Percentiles rank a stretch among this genome's conserved stretches.
Evolutionary conservation across 306 rosid species (phyloP).

Genomic region (Rosa persica): DNA sequence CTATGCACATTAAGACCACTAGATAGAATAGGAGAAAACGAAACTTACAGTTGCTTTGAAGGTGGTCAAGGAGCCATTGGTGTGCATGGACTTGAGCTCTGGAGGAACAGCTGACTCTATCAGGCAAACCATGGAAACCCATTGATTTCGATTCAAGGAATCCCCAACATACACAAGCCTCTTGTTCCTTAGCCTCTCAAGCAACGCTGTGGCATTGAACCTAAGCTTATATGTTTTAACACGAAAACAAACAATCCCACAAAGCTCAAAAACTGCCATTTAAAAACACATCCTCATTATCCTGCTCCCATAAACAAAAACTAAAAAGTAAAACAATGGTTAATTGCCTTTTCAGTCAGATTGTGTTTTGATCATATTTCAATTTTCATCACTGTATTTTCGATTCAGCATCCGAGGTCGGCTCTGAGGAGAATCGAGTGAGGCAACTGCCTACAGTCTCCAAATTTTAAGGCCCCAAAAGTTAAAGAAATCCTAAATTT

Average conservation of each 20-base stretch:
- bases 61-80: constrained; percentile 63
- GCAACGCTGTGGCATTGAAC: constrained; percentile 83
- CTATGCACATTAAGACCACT: neutral
- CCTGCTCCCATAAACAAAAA: neutral
- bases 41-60: constrained; percentile 68
- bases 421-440: too few relatives aligned
- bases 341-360: neutral
- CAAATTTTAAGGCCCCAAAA: too few relatives aligned
- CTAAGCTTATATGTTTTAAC: constrained; percentile 47
- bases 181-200: constrained; percentile 75
- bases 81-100: constrained; percentile 54
- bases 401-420: too few relatives aligned
- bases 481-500: too few relatives aligned
- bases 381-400: neutral
- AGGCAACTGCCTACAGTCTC: too few relatives aligned
- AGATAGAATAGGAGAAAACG: neutral
- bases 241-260: constrained; percentile 57
- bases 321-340: neutral
- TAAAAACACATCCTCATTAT: neutral
- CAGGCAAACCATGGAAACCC: constrained; percentile 94
- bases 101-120: constrained; percentile 45
- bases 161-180: constrained; percentile 87
- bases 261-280: constrained; percentile 44
- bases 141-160: constrained; percentile 86
- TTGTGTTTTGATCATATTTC: neutral